phyloP scores from a whole-genome alignment of 495 filamentous ascomycete species.

The Aspergillus avenaceus region DNA sequence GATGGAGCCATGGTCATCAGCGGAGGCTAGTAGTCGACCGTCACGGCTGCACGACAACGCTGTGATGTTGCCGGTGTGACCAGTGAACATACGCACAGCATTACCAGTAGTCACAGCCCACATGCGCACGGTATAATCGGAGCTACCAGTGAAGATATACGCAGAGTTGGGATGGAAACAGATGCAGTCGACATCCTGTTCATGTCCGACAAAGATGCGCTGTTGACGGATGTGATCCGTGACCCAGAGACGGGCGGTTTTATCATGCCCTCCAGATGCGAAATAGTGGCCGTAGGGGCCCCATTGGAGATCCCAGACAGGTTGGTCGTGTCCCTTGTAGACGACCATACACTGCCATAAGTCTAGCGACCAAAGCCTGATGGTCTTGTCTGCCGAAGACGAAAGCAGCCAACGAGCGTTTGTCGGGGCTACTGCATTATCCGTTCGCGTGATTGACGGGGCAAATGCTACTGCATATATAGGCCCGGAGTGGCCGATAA shows the following conservation, averaged over 20 bases:
- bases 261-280: constrained; percentile 77
- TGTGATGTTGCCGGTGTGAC: constrained; percentile 80
- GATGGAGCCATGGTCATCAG: constrained; percentile 79
- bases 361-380: constrained; percentile 91
- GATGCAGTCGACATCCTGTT: constrained; percentile 78
- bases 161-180: constrained; percentile 89
- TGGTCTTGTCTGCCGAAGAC: constrained; percentile 76
- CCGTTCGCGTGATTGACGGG: constrained; percentile 58
- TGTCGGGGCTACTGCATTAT: constrained; percentile 49
- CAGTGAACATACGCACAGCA: constrained; percentile 86
- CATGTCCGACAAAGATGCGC: constrained; percentile 86
- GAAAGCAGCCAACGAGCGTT: constrained; percentile 76
- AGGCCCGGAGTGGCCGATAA: constrained; percentile 87
- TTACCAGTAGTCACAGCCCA: constrained; percentile 86
- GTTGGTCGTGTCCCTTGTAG: constrained; percentile 86
- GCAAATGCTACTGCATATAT: constrained; percentile 90
- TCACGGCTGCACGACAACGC: constrained; percentile 78
- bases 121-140: constrained; percentile 91
- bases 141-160: constrained; percentile 87
- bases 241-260: constrained; percentile 83
- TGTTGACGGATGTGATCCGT: constrained; percentile 88
- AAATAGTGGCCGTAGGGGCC: constrained; percentile 97
- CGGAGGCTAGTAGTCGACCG: constrained; percentile 83
- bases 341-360: constrained; percentile 84
- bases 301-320: constrained; percentile 84